A percentile compares a stretch with the other conserved stretches of the same genome.
Conservation (phyloP, 2,329 filamentous ascomycete genomes). For the Talaromyces sp. region DNA sequence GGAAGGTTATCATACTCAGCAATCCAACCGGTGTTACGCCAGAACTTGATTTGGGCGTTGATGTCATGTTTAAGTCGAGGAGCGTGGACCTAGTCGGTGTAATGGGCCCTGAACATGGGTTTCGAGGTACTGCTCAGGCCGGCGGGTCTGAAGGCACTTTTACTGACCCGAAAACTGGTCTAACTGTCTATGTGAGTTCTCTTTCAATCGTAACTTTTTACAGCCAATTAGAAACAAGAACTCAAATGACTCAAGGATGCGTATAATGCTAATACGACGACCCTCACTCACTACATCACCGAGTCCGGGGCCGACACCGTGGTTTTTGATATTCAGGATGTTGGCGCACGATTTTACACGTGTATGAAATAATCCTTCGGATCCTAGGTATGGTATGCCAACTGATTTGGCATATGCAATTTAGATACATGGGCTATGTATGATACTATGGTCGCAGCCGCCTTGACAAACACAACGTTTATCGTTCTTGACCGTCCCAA, state of each 20-base stretch:
- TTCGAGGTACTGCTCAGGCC: constrained; percentile 7
- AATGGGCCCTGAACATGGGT: constrained; percentile 9
- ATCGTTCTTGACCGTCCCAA: constrained; percentile 7
- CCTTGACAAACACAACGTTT: constrained; percentile 3
- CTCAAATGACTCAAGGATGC: neutral
- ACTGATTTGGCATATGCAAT: neutral
- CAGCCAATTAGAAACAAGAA: neutral
- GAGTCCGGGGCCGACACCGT: constrained; percentile 8
- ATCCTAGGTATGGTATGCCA: neutral
- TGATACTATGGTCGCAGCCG: constrained; percentile 8
- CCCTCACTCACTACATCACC: constrained; percentile 4
- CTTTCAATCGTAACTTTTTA: neutral
- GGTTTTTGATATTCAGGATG: constrained; percentile 10
- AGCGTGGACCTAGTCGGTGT: constrained; percentile 6
- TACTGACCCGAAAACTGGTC: constrained; percentile 3
- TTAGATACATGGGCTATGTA: constrained; percentile 10
- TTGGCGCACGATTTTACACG: constrained; percentile 8
- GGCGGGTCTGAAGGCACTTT: constrained; percentile 9
- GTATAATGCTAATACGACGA: constrained; percentile 8
- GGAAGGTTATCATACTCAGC: constrained; percentile 6
- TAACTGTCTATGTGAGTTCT: constrained; percentile 8
- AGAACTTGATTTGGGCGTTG: constrained; percentile 6
- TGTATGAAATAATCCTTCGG: constrained; percentile 1
- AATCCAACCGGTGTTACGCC: constrained; percentile 8
- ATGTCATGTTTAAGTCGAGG: constrained; percentile 8